These are phyloP conservation scores for Mucor plumbeus DNA, from an alignment of 371 early-diverging fungal genomes.

Conservation along the genomic window DNA sequence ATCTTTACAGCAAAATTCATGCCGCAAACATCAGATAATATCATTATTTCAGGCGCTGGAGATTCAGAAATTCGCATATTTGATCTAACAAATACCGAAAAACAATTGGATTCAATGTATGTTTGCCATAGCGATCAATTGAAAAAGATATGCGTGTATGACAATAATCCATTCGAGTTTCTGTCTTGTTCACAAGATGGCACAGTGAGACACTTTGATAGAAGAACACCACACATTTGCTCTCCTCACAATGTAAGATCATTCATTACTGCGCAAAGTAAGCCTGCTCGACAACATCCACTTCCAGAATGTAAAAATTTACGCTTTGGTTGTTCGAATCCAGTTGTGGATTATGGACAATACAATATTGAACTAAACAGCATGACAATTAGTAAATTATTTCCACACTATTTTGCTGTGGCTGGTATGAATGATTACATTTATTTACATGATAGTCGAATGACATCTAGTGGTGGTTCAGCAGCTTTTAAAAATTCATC, in stretches of 20 bases:
- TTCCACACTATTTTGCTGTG: constrained; percentile 64
- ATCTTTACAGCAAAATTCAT: constrained; percentile 81
- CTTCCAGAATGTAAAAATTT: constrained; percentile 21
- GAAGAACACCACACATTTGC: constrained; percentile 54
- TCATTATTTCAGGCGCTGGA: constrained; percentile 71
- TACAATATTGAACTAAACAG: constrained; percentile 60
- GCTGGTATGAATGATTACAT: constrained; percentile 64
- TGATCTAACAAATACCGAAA: constrained; percentile 36
- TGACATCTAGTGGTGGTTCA: constrained; percentile 40
- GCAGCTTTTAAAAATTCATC: not conserved
- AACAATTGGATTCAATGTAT: constrained; percentile 41
- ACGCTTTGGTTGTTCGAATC: constrained; percentile 37
- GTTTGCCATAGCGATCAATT: constrained; percentile 62
- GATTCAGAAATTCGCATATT: constrained; percentile 72
- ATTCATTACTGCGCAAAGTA: constrained; percentile 29
- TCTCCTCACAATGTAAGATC: constrained; percentile 33
- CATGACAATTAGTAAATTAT: constrained; percentile 52
- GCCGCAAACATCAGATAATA: constrained; percentile 64
- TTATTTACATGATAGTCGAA: constrained; percentile 68
- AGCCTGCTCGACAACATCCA: constrained; percentile 28
- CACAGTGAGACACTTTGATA: constrained; percentile 69
- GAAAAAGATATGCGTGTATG: constrained; percentile 56
- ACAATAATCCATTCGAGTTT: constrained; percentile 58
- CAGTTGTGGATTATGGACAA: constrained; percentile 57
- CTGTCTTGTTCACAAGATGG: constrained; percentile 74